These are phyloP conservation scores for Rhytidiadelphus loreus DNA, from an alignment of 225 moss, liverwort and hornwort species.

Conservation along the genomic window DNA sequence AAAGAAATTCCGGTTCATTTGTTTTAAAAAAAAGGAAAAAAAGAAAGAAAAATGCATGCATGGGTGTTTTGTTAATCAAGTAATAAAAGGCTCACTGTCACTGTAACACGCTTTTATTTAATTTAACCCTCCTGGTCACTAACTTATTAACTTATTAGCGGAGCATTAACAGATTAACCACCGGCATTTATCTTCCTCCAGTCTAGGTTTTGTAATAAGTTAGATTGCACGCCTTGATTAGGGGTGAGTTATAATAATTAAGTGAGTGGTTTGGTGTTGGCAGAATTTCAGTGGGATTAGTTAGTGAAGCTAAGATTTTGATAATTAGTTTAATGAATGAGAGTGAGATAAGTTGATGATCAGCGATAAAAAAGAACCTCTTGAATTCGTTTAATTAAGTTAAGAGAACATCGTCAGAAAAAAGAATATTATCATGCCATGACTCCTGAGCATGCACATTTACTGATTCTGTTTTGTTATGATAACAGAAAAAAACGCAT, in stretches of 20 bases:
- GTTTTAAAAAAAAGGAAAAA: too few relatives aligned
- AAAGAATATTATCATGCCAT: neutral
- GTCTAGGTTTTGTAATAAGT: neutral
- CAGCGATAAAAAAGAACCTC: neutral
- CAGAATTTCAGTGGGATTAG: neutral
- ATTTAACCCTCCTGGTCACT: neutral
- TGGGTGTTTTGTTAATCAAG: neutral
- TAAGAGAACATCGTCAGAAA: neutral
- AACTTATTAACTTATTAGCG: neutral
- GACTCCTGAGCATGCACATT: neutral
- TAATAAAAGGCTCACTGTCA: neutral
- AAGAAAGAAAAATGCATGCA: neutral
- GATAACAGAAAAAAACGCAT: neutral
- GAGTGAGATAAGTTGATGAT: neutral
- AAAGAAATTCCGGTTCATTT: too few relatives aligned
- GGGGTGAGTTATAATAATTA: neutral
- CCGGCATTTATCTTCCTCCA: neutral
- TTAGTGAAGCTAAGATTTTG: neutral
- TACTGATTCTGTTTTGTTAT: neutral
- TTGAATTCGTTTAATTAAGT: neutral
- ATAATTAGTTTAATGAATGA: neutral
- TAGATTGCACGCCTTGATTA: conserved; percentile 20
- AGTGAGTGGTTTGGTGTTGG: neutral
- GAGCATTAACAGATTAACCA: neutral
- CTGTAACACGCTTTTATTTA: neutral